phyloP scores from a whole-genome alignment of 2,329 filamentous ascomycete species.

The Triangularia verruculosa region DNA sequence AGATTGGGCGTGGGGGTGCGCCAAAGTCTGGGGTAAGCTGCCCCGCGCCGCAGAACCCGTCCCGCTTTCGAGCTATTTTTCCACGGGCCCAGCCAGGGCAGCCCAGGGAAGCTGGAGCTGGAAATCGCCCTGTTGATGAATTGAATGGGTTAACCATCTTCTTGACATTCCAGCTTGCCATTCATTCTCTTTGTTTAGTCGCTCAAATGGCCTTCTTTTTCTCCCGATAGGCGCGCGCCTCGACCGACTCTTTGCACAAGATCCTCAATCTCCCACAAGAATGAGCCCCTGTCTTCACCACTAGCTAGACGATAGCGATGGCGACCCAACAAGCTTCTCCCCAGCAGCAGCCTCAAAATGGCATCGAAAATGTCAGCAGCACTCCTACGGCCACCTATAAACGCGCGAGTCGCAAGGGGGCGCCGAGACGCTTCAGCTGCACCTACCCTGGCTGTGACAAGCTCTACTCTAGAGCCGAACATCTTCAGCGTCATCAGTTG shows the following conservation, averaged over 20 bases:
- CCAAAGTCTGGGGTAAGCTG: conserved; percentile 20
- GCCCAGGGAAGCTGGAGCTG: neutral
- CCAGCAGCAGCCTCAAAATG: conserved; percentile 13
- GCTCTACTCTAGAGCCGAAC: conserved; percentile 76
- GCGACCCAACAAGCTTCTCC: conserved; percentile 18
- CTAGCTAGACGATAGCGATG: conserved; percentile 18
- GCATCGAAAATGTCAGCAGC: conserved; percentile 1
- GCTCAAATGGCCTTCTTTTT: conserved; percentile 13
- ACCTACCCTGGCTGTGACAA: conserved; percentile 71
- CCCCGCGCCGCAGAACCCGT: conserved; percentile 12
- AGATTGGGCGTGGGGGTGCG: conserved; percentile 21
- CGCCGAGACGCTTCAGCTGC: conserved; percentile 57
- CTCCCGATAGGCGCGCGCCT: conserved; percentile 16
- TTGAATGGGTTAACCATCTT: neutral
- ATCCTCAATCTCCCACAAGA: neutral
- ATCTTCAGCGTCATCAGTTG: conserved; percentile 76
- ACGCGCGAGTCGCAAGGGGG: conserved; percentile 51
- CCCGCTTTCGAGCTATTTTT: conserved; percentile 16
- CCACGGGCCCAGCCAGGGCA: neutral
- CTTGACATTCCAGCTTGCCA: neutral
- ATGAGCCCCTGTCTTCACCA: conserved; percentile 9
- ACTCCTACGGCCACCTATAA: conserved; percentile 38
- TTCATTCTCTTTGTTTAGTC: neutral
- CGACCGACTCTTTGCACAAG: conserved; percentile 6
- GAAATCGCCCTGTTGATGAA: neutral